Evolutionary conservation across 23 red algal species (phyloP), one percentile per base, ranked within the genome.

Genomic region (Gracilaria domingensis): DNA sequence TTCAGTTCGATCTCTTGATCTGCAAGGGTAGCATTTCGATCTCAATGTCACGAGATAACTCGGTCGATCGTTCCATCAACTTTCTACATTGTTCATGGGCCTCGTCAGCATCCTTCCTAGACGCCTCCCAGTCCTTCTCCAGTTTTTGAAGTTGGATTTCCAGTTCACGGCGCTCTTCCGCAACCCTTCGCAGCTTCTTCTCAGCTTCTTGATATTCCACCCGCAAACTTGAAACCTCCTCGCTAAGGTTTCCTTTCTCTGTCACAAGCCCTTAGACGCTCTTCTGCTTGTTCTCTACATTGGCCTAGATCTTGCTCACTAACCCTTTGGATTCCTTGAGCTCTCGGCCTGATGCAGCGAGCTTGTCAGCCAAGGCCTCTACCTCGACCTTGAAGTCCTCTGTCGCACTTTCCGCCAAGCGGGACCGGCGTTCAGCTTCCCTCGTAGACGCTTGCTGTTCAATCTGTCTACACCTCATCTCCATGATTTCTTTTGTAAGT

Each of bases 301-400:
- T n/a, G n/a, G n/a, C n/a, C n/a, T n/a, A n/a, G n/a, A n/a, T n/a
- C n/a, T n/a, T n/a, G n/a, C n/a, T n/a, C n/a, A n/a, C n/a, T n/a
- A n/a, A n/a, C n/a, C n/a, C n/a, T n/a, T n/a, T n/a, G n/a, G n/a
- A n/a, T n/a, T n/a, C n/a, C n/a, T n/a, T n/a, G n/a, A n/a, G n/a
- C n/a, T n/a, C n/a, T n/a, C n/a, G n/a, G n/a, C n/a, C n/a, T n/a
- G n/a, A n/a, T n/a, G n/a, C n/a, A n/a, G 33, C 66, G 14, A 89
- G 72, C 54, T 79, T 76, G 33, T 89, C 38, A 23, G 85, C 47
- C 18, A 89, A 26, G n/a, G 32, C 11, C 20, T 74, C 85, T n/a
- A 76, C 85, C 70, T 89, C 85, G 21, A 17, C 85, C 54, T 76
- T 79, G 23, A 66, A 89, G 42, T 59, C 51, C 28, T 89, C 85